Base-by-base conservation (phyloP, 1,284 basidiomycete species). In the Lentinula novae-zelandiae region DNA sequence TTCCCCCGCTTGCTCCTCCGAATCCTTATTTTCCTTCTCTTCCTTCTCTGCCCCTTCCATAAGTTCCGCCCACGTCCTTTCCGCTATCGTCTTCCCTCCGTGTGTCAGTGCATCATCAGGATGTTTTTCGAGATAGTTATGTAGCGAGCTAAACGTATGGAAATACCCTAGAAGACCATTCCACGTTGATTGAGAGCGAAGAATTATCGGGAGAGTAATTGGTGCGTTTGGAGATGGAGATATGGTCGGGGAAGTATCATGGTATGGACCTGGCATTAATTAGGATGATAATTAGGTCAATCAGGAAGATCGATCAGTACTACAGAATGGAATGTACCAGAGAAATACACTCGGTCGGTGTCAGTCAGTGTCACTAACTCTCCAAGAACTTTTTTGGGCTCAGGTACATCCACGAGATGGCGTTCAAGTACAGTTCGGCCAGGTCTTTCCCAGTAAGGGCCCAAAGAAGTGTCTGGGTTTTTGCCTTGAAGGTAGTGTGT, bases 361-460 rank as follows among this genome's bases (percentile, higher is more conserved):
- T 76, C 71, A 54, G 72, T 69, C 63, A 77, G 78, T 5, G 33
- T 40, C 4, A 36, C 12, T 48, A 22, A 49, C n/a, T 62, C 40
- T 9, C 57, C 62, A 15, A 46, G 46, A 63, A 76, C 64, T 36
- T 66, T 59, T 2, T 73, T 68, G 0, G 90, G 85, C 62, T 85
- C 81, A 0, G 89, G 89, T 12, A 95, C 80, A 34, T 84, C 84
- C 6, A 84, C 75, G 0, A 95, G 80, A 65, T 91, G 85, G 9
- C 82, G 81, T 54, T 92, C 89, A 17, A 95, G 76, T 64, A 94
- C 89, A 0, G 80, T 80, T 8, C 93, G 80, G 1, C 93, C 93
- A 0, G 93, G 93, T 56, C 89, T 86, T 65, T 93, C 81, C 83
- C 91, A 95, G 69, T 92, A 84, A 1, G 85, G 82, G 0, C 91